These are phyloP conservation scores for Neurospora sp. DNA, from an alignment of 495 filamentous ascomycete genomes.

Conservation along the genomic window DNA sequence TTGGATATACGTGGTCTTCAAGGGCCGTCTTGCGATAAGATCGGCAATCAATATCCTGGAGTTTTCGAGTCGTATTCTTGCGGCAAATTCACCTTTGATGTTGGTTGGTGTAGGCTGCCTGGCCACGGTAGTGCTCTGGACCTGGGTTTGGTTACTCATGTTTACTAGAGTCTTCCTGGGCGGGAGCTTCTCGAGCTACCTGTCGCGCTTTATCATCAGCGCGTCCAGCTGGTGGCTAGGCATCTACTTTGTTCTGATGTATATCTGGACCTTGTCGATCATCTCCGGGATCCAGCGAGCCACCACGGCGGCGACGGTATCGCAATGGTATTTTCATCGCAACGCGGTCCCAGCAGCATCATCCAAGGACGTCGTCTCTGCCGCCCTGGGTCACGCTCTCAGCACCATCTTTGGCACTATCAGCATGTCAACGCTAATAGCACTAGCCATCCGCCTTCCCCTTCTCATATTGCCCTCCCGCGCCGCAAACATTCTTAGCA, in stretches of 20 bases:
- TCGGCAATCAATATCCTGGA: conserved; percentile 81
- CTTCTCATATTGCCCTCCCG: conserved; percentile 74
- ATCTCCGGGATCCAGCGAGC: conserved; percentile 78
- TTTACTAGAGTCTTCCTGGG: conserved; percentile 90
- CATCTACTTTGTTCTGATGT: conserved; percentile 81
- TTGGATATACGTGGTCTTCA: conserved; percentile 75
- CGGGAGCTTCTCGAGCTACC: conserved; percentile 55
- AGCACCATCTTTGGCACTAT: conserved; percentile 90
- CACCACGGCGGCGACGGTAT: conserved; percentile 89
- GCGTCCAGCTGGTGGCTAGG: conserved; percentile 85
- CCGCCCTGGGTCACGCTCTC: conserved; percentile 67
- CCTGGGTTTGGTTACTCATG: conserved; percentile 94
- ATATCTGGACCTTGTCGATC: conserved; percentile 86
- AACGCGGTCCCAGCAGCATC: conserved; percentile 66
- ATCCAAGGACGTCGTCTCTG: conserved; percentile 67
- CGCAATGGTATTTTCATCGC: conserved; percentile 98
- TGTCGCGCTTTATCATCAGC: conserved; percentile 64
- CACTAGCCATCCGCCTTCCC: conserved; percentile 74
- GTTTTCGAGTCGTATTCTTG: conserved; percentile 79
- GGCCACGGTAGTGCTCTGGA: conserved; percentile 70
- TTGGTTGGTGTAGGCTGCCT: conserved; percentile 70
- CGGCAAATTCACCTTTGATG: conserved; percentile 75
- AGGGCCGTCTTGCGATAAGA: conserved; percentile 65
- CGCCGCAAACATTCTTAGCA: conserved; percentile 51
- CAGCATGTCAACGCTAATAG: conserved; percentile 70